These are phyloP conservation scores for Marvania coccoides DNA, from an alignment of 139 green algal species.

Conservation along the genomic window DNA sequence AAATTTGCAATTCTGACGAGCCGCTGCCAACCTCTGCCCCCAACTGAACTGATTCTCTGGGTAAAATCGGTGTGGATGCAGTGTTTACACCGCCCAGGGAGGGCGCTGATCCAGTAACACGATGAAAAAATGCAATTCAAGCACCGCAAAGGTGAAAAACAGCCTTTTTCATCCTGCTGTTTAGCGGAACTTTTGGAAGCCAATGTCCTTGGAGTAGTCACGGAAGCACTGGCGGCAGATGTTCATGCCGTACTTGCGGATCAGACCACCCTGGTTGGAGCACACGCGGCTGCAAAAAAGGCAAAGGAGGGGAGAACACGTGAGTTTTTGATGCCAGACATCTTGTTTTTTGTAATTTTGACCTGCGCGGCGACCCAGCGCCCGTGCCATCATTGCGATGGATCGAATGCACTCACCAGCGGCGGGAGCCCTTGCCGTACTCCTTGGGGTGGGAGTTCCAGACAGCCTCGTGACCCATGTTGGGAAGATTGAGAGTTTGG, in stretches of 20 bases:
- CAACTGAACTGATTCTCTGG: no score
- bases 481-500: constrained; percentile 22
- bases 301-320: neutral
- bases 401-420: constrained; percentile 52
- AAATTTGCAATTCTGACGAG: no score
- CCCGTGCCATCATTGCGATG: neutral
- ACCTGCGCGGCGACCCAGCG: neutral
- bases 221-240: constrained; percentile 93
- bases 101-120: no score
- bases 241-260: constrained; percentile 99
- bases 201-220: constrained; percentile 13
- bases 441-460: constrained; percentile 95
- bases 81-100: no score
- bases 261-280: constrained; percentile 89
- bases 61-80: no score
- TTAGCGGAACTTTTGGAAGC: constrained; percentile 20
- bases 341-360: neutral
- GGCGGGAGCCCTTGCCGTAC: constrained; percentile 77
- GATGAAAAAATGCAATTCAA: no score
- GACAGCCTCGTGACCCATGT: constrained; percentile 86
- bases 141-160: no score
- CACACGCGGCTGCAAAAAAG: constrained; percentile 87
- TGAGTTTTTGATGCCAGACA: neutral
- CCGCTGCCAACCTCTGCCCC: no score
- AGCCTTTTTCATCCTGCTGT: neutral